A percentile compares a stretch with the other conserved stretches of the same genome.
phyloP scores from a whole-genome alignment of 2,329 filamentous ascomycete species.

The Pestalotiopsis sp. region DNA sequence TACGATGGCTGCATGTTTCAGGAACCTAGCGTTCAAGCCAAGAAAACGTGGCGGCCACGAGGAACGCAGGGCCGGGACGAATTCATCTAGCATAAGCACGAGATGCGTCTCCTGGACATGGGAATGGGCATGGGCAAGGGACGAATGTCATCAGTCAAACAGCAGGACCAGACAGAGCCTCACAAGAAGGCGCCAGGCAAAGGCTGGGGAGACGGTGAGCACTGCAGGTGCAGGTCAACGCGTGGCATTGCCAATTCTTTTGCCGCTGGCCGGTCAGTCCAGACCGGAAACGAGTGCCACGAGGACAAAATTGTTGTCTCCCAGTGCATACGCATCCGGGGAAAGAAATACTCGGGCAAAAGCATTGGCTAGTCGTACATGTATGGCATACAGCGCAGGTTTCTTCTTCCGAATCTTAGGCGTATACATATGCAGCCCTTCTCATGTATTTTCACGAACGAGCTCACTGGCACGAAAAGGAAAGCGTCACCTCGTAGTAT shows the following conservation, averaged over 20 bases:
- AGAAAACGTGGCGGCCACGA: conserved; percentile 8
- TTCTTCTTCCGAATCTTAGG: background rate
- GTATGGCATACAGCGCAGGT: background rate
- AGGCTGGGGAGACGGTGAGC: background rate
- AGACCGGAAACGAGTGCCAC: background rate
- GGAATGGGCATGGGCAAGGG: background rate
- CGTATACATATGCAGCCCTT: background rate
- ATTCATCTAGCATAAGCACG: background rate
- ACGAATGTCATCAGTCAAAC: background rate
- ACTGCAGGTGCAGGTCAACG: background rate
- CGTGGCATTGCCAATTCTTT: background rate
- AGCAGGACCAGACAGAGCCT: background rate
- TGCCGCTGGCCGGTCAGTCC: background rate
- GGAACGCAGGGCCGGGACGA: background rate
- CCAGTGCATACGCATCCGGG: background rate
- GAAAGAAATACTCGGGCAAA: background rate
- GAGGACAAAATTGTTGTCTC: background rate
- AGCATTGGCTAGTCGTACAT: background rate
- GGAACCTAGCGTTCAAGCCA: background rate
- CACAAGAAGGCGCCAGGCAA: background rate
- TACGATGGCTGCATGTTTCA: conserved; percentile 7
- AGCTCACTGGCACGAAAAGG: too few species aligned
- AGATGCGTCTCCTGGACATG: background rate
- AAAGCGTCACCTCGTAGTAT: too few species aligned
- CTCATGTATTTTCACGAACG: background rate